phyloP scores from a whole-genome alignment of 129 eudicot species.

The Apium graveolens region DNA sequence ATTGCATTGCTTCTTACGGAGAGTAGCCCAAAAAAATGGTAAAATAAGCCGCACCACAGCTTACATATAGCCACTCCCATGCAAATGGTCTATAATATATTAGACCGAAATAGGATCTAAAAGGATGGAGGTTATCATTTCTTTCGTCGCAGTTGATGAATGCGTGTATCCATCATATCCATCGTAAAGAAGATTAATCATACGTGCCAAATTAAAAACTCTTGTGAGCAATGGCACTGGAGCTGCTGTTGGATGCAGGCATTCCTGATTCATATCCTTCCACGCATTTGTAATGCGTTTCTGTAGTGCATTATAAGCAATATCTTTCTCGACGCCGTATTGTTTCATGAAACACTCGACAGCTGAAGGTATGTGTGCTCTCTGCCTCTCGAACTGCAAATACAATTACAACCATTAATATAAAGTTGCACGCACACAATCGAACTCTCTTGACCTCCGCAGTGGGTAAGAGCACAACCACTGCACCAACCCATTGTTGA shows the following conservation, averaged over 20 bases:
- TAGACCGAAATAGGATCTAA: background rate
- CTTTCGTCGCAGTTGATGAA: background rate
- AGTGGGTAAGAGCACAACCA: too few species aligned
- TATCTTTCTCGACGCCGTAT: background rate
- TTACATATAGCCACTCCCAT: too few species aligned
- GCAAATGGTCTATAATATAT: too few species aligned
- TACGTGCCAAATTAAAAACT: background rate
- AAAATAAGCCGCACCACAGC: too few species aligned
- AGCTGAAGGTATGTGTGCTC: background rate
- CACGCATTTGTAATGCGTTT: background rate
- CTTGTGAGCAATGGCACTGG: background rate
- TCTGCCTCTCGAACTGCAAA: background rate
- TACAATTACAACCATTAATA: background rate
- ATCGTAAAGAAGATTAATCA: background rate
- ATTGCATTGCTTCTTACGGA: too few species aligned
- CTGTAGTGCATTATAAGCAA: background rate
- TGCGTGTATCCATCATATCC: conserved; percentile 1
- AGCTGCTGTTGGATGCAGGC: background rate
- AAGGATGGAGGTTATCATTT: background rate
- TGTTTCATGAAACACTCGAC: background rate
- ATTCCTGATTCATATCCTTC: background rate
- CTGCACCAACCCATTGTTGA: too few species aligned
- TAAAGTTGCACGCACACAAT: too few species aligned
- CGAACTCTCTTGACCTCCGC: too few species aligned
- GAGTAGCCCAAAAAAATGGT: too few species aligned